These are phyloP conservation scores for Coemansia sp. DNA, from an alignment of 192 early-diverging fungal species.

Conservation along the genomic window DNA sequence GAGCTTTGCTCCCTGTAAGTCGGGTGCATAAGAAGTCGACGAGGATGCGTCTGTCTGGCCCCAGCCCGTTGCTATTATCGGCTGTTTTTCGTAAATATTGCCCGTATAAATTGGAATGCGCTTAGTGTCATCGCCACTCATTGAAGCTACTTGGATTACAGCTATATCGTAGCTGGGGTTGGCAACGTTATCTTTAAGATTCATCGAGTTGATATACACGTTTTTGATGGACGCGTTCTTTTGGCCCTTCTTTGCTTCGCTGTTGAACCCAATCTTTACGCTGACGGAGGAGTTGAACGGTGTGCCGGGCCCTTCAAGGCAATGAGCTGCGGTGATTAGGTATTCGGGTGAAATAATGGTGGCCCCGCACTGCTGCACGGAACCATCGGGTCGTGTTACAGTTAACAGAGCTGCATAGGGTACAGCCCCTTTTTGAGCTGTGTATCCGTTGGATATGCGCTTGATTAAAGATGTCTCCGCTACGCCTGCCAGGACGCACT, in stretches of 20 bases:
- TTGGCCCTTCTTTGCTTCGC: constrained; percentile 7
- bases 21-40: neutral
- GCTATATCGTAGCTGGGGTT: constrained; percentile 19
- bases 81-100: constrained; percentile 1
- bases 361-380: constrained; percentile 11
- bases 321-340: constrained; percentile 28
- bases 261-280: constrained; percentile 14
- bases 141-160: constrained; percentile 4
- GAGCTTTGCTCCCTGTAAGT: constrained; percentile 4
- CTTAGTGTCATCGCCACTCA: neutral
- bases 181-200: neutral
- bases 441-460: constrained; percentile 17
- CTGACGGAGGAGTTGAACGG: constrained; percentile 2
- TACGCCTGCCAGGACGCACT: neutral
- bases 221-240: neutral
- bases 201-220: constrained; percentile 4
- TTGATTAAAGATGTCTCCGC: neutral
- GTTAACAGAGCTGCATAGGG: constrained; percentile 11
- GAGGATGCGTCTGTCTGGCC: constrained; percentile 2
- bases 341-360: constrained; percentile 20
- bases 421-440: neutral
- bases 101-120: constrained; percentile 13
- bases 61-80: constrained; percentile 22
- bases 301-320: neutral
- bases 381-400: neutral